A percentile compares a stretch with the other conserved stretches of the same genome.
These are phyloP conservation scores for Bruguiera parviflora DNA, from an alignment of 345 rosid genomes.

Conservation along the genomic window DNA sequence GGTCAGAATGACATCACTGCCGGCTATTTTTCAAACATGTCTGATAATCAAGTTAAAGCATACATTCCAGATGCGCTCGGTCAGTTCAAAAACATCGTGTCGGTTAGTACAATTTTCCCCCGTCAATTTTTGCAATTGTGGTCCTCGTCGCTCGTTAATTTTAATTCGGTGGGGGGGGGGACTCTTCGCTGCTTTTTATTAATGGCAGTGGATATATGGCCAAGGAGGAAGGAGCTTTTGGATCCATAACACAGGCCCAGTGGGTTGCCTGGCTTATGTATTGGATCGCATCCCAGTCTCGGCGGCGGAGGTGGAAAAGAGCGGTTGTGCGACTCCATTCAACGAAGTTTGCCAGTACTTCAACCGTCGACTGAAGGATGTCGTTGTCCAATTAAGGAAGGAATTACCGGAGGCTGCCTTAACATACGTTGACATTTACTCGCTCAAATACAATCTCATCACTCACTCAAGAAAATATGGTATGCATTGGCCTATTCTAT, in stretches of 20 bases:
- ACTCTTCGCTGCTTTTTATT: background rate
- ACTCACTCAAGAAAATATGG: slow-evolving; percentile 50
- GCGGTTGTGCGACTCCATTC: slow-evolving; percentile 60
- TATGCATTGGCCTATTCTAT: slow-evolving; percentile 12
- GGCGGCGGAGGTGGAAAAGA: slow-evolving; percentile 36
- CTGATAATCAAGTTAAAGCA: slow-evolving; percentile 36
- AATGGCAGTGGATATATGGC: slow-evolving; percentile 41
- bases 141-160: background rate
- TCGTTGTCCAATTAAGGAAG: slow-evolving; percentile 40
- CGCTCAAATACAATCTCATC: slow-evolving; percentile 52
- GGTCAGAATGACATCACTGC: slow-evolving; percentile 75
- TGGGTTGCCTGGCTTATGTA: slow-evolving; percentile 62
- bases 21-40: slow-evolving; percentile 49
- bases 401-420: slow-evolving; percentile 51
- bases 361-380: slow-evolving; percentile 39
- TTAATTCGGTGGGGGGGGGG: background rate
- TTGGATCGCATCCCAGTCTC: slow-evolving; percentile 41
- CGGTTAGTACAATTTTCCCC: slow-evolving; percentile 22
- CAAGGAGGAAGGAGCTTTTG: slow-evolving; percentile 73
- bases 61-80: slow-evolving; percentile 46
- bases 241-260: slow-evolving; percentile 77
- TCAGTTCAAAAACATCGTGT: slow-evolving; percentile 38
- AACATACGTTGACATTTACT: slow-evolving; percentile 61
- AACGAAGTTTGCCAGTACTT: slow-evolving; percentile 57
- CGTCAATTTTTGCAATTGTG: background rate